phyloP scores from a whole-genome alignment of 768 basidiomycete genomes.

The Kwoniella pini region DNA sequence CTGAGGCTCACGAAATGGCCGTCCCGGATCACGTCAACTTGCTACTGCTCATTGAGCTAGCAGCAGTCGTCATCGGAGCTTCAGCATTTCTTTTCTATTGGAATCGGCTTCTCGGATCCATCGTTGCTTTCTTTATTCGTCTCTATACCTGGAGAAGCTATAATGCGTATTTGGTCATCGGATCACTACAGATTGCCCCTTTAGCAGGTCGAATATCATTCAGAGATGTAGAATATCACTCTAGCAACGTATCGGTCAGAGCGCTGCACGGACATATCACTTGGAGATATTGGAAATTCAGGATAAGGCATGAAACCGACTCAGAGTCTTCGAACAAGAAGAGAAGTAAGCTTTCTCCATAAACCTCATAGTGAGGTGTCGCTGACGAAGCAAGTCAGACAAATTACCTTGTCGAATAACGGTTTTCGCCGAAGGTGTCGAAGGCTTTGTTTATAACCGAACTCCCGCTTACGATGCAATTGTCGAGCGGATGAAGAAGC shows the following conservation, averaged over 20 bases:
- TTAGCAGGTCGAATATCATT: constrained; percentile 82
- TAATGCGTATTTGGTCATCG: constrained; percentile 78
- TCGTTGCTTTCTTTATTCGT: constrained; percentile 68
- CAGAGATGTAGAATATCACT: constrained; percentile 85
- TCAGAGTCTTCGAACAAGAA: constrained; percentile 26
- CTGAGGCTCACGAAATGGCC: constrained; percentile 20
- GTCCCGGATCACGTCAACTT: constrained; percentile 31
- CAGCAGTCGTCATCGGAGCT: constrained; percentile 50
- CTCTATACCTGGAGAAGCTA: constrained; percentile 75
- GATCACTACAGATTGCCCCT: constrained; percentile 87
- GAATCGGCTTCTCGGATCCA: constrained; percentile 75
- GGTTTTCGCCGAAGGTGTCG: constrained; percentile 76
- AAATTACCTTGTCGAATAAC: constrained; percentile 73
- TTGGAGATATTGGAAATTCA: constrained; percentile 92
- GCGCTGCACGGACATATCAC: constrained; percentile 80
- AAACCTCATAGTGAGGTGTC: background rate
- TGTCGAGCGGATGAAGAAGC: constrained; percentile 68
- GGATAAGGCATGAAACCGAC: constrained; percentile 66
- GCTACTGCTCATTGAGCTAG: constrained; percentile 47
- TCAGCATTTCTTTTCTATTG: constrained; percentile 79
- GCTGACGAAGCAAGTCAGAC: constrained; percentile 19
- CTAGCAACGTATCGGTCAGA: constrained; percentile 84
- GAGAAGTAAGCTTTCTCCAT: constrained; percentile 30
- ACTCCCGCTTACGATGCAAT: constrained; percentile 88
- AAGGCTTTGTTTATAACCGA: constrained; percentile 90